Evolutionary conservation across 768 basidiomycete genomes (phyloP), one percentile per base, ranked within the genome.

Genomic region (Gyrodon lividus): DNA sequence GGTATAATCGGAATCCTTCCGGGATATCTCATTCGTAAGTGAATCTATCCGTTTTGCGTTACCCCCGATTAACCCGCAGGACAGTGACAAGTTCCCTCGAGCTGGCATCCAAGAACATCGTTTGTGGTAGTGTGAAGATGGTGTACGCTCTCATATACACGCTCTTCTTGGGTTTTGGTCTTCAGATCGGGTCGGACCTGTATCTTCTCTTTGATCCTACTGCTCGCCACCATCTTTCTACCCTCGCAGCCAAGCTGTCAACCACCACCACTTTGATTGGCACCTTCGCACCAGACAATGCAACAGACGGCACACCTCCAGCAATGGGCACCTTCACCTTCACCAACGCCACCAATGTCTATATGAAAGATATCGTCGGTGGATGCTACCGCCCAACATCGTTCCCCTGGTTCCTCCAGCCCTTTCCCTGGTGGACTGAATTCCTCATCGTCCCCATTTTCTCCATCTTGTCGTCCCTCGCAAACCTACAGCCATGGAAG

Each of bases 101-200:
- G 65, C 71, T 92, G 49, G 89, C 88, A 1, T 91, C 89, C 1
- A 90, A 89, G 67, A 92, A 92, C 56, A 89, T 92, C 24, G 80
- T 90, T 2, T 86, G 84, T 51, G 90, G 89, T 31, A 86, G 87
- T 54, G 88, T 91, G 54, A 89, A 89, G 68, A 87, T 92, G 84
- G 88, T 92, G 16, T 91, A 89, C 54, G 87, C 90, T n/a, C 74
- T 92, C 54, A 89, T 92, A 28, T 92, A 91, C 59, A 90, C 90
- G 0, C 72, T 92, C 6, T 92, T 91, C 65, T 68, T 92, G 63
- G 90, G 90, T 3, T 92, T 92, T 63, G 89, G 88, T 46, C 73
- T 92, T 30, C 88, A 90, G 59, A 88, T 92, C 49, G 90, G 90
- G 39, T 88, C 84, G 23, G 90, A 92, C 60, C 74, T 92, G 26